phyloP scores from a whole-genome alignment of 2,329 filamentous ascomycete species.

The Paraconiothyrium sp. region DNA sequence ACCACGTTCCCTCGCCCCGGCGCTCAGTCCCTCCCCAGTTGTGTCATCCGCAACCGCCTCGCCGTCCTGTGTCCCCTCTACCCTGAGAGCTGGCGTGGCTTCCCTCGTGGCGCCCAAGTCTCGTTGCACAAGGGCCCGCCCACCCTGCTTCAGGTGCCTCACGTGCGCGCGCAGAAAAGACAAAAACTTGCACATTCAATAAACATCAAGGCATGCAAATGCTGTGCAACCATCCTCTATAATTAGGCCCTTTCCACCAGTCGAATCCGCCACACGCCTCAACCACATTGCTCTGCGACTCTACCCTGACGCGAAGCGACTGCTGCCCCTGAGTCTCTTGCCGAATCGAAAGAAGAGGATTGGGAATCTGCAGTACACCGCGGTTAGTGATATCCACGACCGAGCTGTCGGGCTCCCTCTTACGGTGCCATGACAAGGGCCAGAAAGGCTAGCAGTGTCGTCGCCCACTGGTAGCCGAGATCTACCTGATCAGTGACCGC shows the following conservation, averaged over 20 bases:
- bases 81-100: conserved; percentile 44
- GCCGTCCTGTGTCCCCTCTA: conserved; percentile 31
- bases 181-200: conserved; percentile 40
- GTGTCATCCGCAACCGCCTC: conserved; percentile 36
- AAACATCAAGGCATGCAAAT: conserved; percentile 43
- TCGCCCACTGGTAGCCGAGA: conserved; percentile 62
- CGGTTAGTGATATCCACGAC: conserved; percentile 44
- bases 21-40: conserved; percentile 30
- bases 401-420: conserved; percentile 37
- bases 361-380: conserved; percentile 48
- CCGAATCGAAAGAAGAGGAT: conserved; percentile 61
- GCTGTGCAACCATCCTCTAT: conserved; percentile 48
- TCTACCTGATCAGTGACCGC: conserved; percentile 56
- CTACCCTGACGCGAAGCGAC: conserved; percentile 57
- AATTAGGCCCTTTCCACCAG: conserved; percentile 37
- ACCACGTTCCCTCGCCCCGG: conserved; percentile 40
- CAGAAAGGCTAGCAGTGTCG: conserved; percentile 57
- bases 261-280: conserved; percentile 30
- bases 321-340: conserved; percentile 58
- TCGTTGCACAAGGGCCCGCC: conserved; percentile 40
- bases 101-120: conserved; percentile 47
- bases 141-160: conserved; percentile 47
- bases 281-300: conserved; percentile 22
- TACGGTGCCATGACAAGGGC: conserved; percentile 60
- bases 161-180: conserved; percentile 38